A percentile compares a stretch with the other conserved stretches of the same genome.
phyloP scores from a whole-genome alignment of 805 yeast species.

The Cyberlindnera mycetangii region DNA sequence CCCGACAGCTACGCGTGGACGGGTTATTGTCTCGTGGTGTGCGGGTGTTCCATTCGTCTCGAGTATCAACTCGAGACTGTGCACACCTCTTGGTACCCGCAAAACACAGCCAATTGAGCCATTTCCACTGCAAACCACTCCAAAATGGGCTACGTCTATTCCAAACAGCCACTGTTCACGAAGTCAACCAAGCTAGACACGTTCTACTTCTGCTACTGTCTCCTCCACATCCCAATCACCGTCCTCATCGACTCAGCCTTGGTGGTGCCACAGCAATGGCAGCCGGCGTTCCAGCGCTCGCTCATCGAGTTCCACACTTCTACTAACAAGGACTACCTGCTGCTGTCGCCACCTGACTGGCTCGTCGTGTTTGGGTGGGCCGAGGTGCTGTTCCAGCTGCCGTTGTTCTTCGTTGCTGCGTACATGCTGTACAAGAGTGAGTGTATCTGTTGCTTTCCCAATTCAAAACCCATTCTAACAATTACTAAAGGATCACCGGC shows the following conservation, averaged over 20 bases:
- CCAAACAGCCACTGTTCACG: conserved; percentile 19
- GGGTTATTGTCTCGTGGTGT: background rate
- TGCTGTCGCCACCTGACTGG: conserved; percentile 66
- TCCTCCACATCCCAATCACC: conserved; percentile 75
- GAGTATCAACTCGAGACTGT: background rate
- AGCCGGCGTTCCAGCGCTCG: conserved; percentile 43
- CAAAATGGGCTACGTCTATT: conserved; percentile 2
- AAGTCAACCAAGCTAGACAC: conserved; percentile 31
- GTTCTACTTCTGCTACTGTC: conserved; percentile 48
- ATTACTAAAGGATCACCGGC: conserved; percentile 20
- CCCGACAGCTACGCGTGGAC: too few relatives aligned
- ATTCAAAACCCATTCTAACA: background rate
- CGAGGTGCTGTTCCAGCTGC: conserved; percentile 76
- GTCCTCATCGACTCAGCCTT: conserved; percentile 71
- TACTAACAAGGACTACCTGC: conserved; percentile 68
- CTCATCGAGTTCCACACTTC: conserved; percentile 58
- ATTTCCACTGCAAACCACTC: too few relatives aligned
- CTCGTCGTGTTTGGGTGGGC: conserved; percentile 63
- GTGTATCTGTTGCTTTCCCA: conserved; percentile 11
- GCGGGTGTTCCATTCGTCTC: background rate
- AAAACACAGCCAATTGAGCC: background rate
- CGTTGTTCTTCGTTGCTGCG: conserved; percentile 60
- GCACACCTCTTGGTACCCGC: background rate
- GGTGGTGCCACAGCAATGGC: conserved; percentile 54
- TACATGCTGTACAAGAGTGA: conserved; percentile 32